Percentiles rank a stretch among this genome's conserved stretches.
Conservation (phyloP, 768 basidiomycete genomes). For the Crepidotus variabilis region DNA sequence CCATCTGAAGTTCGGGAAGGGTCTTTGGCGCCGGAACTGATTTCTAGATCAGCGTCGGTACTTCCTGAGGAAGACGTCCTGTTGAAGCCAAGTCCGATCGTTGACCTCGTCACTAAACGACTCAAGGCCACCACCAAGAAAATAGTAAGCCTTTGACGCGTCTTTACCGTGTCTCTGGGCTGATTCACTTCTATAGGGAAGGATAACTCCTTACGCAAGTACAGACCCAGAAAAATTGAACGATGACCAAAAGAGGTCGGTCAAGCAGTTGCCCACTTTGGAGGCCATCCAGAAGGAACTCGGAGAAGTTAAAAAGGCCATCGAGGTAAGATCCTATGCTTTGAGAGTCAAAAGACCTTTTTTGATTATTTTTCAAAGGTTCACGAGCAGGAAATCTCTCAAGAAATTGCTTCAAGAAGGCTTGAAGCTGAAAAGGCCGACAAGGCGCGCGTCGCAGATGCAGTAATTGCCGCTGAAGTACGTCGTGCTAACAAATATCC, state of each 20-base stretch:
- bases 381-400: slow-evolving; percentile 60
- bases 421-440: slow-evolving; percentile 55
- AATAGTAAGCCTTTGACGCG: slow-evolving; percentile 49
- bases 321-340: slow-evolving; percentile 56
- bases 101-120: slow-evolving; percentile 78
- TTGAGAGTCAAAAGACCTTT: slow-evolving; percentile 1
- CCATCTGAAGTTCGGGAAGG: slow-evolving; percentile 43
- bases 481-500: not conserved
- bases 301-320: slow-evolving; percentile 75
- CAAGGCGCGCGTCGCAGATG: slow-evolving; percentile 49
- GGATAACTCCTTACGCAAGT: slow-evolving; percentile 68
- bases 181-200: slow-evolving; percentile 42
- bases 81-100: slow-evolving; percentile 62
- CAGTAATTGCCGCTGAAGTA: slow-evolving; percentile 60
- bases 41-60: slow-evolving; percentile 35
- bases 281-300: slow-evolving; percentile 82
- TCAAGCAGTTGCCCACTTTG: slow-evolving; percentile 70
- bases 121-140: slow-evolving; percentile 78
- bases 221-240: slow-evolving; percentile 73
- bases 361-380: slow-evolving; percentile 33
- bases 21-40: slow-evolving; percentile 40
- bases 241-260: slow-evolving; percentile 77
- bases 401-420: slow-evolving; percentile 51
- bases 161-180: slow-evolving; percentile 8
- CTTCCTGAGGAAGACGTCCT: slow-evolving; percentile 41